phyloP scores from a whole-genome alignment of 208 protist genomes.

The Spironucleus salmonicida region DNA sequence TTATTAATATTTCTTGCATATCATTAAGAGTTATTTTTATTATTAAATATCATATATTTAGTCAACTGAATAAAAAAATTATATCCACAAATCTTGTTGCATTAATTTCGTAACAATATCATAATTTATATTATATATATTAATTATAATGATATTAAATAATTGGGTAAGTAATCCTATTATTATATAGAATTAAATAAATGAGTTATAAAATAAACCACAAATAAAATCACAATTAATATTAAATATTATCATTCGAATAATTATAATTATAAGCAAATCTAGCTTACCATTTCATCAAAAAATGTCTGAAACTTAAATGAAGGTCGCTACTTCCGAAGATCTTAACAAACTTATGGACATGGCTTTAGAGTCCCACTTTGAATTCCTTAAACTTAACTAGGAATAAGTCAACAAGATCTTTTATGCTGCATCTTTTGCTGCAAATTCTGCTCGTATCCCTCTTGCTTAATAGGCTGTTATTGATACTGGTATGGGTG shows the following conservation, averaged over 20 bases:
- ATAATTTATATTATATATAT: too few relatives aligned
- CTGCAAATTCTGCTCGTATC: neutral
- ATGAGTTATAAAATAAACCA: too few relatives aligned
- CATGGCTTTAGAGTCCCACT: neutral
- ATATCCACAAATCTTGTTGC: neutral
- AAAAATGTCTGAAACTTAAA: neutral
- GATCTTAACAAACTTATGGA: neutral
- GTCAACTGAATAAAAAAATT: neutral
- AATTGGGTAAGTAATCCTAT: too few relatives aligned
- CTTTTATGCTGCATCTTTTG: constrained; percentile 24
- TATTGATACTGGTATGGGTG: constrained; percentile 41
- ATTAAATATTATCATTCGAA: too few relatives aligned
- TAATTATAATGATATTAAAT: too few relatives aligned
- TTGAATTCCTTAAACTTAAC: constrained; percentile 17
- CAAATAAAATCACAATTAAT: too few relatives aligned
- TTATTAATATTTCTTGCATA: too few relatives aligned
- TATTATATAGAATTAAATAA: too few relatives aligned
- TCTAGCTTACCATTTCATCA: neutral
- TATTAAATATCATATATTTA: neutral
- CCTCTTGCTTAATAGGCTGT: constrained; percentile 24
- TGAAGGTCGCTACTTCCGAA: neutral
- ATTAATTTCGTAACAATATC: too few relatives aligned
- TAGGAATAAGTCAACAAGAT: constrained; percentile 26
- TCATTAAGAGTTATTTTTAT: neutral
- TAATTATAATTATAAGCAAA: too few relatives aligned